phyloP scores from a whole-genome alignment of 2,329 filamentous ascomycete genomes.

The Aureobasidium sp. region DNA sequence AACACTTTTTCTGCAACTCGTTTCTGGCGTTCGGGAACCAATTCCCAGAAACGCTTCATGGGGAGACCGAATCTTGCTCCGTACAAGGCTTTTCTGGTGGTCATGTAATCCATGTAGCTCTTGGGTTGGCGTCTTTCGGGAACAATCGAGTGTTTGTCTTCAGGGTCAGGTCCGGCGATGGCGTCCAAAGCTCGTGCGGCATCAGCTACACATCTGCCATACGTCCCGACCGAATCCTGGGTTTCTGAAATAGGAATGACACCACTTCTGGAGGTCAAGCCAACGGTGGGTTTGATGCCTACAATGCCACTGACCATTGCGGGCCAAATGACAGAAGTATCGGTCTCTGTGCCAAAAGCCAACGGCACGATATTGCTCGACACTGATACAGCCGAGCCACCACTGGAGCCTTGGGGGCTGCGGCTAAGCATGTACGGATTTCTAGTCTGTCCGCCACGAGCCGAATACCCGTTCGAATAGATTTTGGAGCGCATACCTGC shows the following conservation, averaged over 20 bases:
- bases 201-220: conserved; percentile 19
- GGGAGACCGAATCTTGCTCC: conserved; percentile 56
- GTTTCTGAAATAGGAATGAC: conserved; percentile 19
- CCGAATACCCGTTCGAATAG: conserved; percentile 18
- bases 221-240: conserved; percentile 19
- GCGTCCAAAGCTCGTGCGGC: conserved; percentile 17
- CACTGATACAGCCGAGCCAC: conserved; percentile 18
- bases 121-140: conserved; percentile 12
- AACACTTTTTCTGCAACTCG: conserved; percentile 44
- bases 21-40: conserved; percentile 46
- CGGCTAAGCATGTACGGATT: conserved; percentile 17
- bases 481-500: conserved; percentile 17
- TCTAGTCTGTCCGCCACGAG: conserved; percentile 19
- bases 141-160: conserved; percentile 13
- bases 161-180: conserved; percentile 16
- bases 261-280: conserved; percentile 18
- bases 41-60: conserved; percentile 57
- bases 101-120: conserved; percentile 47
- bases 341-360: conserved; percentile 20
- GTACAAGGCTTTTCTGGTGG: conserved; percentile 43
- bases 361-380: conserved; percentile 17
- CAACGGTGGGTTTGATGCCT: conserved; percentile 20
- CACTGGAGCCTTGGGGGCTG: conserved; percentile 17
- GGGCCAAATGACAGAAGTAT: conserved; percentile 22
- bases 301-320: conserved; percentile 18